Base-by-base conservation (phyloP, 345 rosid species). In the Murraya koenigii region DNA sequence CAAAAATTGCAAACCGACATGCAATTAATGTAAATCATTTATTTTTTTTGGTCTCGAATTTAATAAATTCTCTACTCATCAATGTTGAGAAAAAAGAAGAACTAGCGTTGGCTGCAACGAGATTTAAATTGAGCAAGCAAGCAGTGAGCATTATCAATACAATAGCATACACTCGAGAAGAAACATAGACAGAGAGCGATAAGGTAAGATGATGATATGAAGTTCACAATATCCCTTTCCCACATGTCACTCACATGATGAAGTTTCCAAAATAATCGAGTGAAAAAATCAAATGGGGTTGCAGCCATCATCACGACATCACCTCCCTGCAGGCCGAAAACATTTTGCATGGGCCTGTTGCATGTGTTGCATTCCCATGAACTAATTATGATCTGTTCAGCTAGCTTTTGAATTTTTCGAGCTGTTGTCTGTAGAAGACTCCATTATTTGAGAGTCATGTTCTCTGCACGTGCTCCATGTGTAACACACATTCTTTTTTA, bases 361-460 rank as follows among this genome's bases (percentile, higher is more conserved):
- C 44, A 14, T 52, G 54, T 30, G 28, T n/a, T 26, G 36, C n/a
- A n/a, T n/a, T n/a, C n/a, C n/a, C n/a, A n/a, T n/a, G n/a, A n/a
- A n/a, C n/a, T n/a, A n/a, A n/a, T n/a, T n/a, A n/a, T n/a, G n/a
- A n/a, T n/a, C n/a, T n/a, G 56, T 17, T 52, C 20, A 17, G 49
- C 17, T 44, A 52, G 56, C 56, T 52, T 52, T 52, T 52, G 22
- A 52, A 49, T 2, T 13, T 38, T 44, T 44, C 1, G 17, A 44
- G 17, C 49, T 3, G n/a, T n/a, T n/a, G n/a, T n/a, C n/a, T n/a
- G 49, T 13, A 13, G 49, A 41, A 11, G 49, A 41, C 49, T 44
- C 49, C 49, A 13, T 78, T 71, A 78, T 72, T 64, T 23, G 71
- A 26, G 76, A 26, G 66, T 72, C 80, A 78, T 20, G 76, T 78